Percentiles rank a stretch among this genome's conserved stretches.
These are phyloP conservation scores for Diplocarpon mali DNA, from an alignment of 2,329 filamentous ascomycete species.

Conservation along the genomic window DNA sequence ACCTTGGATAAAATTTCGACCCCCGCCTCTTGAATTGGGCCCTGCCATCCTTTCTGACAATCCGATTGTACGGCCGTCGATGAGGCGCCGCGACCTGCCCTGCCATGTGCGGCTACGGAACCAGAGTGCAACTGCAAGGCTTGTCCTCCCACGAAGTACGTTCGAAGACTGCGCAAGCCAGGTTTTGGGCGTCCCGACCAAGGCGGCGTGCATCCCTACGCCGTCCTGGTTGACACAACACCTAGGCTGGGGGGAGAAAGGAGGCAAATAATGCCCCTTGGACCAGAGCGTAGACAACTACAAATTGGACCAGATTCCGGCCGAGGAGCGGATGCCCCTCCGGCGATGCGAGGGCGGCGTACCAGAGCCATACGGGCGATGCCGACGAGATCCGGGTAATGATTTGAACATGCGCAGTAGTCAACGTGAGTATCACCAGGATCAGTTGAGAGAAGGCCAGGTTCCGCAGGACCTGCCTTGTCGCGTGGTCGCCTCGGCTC, in stretches of 20 bases:
- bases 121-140: too few species aligned
- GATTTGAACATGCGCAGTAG: conserved; percentile 87
- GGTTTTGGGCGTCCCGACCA: too few species aligned
- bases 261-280: conserved; percentile 79
- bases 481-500: background rate
- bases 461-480: conserved; percentile 19
- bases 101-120: too few species aligned
- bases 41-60: too few species aligned
- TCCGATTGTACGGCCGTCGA: too few species aligned
- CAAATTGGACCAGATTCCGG: conserved; percentile 35
- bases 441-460: conserved; percentile 64
- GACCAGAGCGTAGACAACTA: conserved; percentile 72
- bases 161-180: too few species aligned
- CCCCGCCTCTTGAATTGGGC: too few species aligned
- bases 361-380: conserved; percentile 84
- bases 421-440: conserved; percentile 60
- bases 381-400: conserved; percentile 81
- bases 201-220: too few species aligned
- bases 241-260: conserved; percentile 78
- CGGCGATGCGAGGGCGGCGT: conserved; percentile 42
- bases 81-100: too few species aligned
- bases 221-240: background rate
- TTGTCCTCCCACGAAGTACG: too few species aligned
- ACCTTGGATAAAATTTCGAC: too few species aligned
- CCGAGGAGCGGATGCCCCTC: conserved; percentile 5